Evolutionary conservation across 768 basidiomycete species (phyloP), one percentile per base, ranked within the genome.

Genomic region (Amanita rimosa): DNA sequence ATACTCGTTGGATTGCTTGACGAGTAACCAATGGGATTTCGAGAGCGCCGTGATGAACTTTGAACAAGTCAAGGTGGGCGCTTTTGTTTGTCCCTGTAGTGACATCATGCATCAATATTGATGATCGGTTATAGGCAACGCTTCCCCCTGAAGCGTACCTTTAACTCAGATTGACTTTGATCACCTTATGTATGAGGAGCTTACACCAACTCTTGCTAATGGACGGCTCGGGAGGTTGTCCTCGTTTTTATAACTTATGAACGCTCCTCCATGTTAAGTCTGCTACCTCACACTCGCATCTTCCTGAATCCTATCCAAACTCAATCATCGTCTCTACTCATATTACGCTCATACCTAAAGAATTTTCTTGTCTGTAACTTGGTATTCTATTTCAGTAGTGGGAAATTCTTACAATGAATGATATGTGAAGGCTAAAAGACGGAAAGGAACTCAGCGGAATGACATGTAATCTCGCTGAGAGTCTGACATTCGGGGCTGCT

Each of bases 11-110:
- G 82, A 96, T 52, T 97, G 95, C 60, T 64, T 98, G 51, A 71
- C 78, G 55, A 81, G 80, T 43, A 96, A 94, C 59, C 79, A 68
- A 6, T 98, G 93, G 93, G 79, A 93, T 60, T 57, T 87, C 44
- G 79, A 81, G 39, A 72, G 74, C 51, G 96, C 96, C 0, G 59
- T 91, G 21, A 73, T 75, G 44, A 94, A 95, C 59, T 98, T 92
- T 64, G 81, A 91, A 58, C 74, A 86, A 61, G 85, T 97, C 57
- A 87, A 86, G 78, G 87, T 87, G 54, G 50, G 80, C 24, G 40
- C 13, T n/a, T n/a, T 27, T 22, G 4, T 11, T 8, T 9, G 13
- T 36, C 4, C 36, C 37, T 19, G 13, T 24, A 21, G 11, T 37
- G 22, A n/a, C 22, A 16, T 10, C 7, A 19, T n/a, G n/a, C n/a